These are phyloP conservation scores for Allium cepa DNA, from an alignment of 106 monocot genomes.

Conservation along the genomic window DNA sequence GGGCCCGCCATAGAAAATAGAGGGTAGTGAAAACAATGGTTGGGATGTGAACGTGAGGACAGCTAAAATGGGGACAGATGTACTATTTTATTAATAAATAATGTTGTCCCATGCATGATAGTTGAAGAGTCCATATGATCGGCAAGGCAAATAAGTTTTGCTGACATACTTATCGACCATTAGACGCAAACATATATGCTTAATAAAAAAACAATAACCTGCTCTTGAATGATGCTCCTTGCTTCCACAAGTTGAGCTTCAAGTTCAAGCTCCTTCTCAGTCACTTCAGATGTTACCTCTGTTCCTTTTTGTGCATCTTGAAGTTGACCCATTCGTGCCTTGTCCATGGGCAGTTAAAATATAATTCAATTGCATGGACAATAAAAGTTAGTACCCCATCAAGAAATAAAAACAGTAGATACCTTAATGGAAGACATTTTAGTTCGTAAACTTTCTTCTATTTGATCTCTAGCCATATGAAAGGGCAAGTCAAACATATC, in stretches of 20 bases:
- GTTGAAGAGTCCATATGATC: not conserved
- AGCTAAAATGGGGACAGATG: no score
- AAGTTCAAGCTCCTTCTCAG: constrained; percentile 94
- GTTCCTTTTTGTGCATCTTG: constrained; percentile 98
- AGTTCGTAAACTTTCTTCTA: constrained; percentile 91
- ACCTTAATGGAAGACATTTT: constrained; percentile 99
- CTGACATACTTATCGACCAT: no score
- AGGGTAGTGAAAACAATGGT: no score
- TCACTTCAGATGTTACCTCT: constrained; percentile 87
- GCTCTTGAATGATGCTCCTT: constrained; percentile 98
- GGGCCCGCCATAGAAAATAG: no score
- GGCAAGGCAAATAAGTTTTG: no score
- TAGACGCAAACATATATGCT: not conserved
- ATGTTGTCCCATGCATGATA: not conserved
- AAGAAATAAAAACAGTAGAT: not conserved
- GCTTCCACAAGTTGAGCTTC: constrained; percentile 99
- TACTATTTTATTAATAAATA: not conserved
- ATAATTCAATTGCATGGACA: not conserved
- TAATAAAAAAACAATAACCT: constrained; percentile 29
- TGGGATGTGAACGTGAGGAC: no score
- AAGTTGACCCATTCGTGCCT: constrained; percentile 86
- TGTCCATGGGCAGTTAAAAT: not conserved
- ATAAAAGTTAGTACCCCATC: not conserved
- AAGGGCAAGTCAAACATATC: constrained; percentile 99
- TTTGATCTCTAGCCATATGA: constrained; percentile 99